phyloP scores from a whole-genome alignment of 345 rosid species.

The Dipteronia sinensis region DNA sequence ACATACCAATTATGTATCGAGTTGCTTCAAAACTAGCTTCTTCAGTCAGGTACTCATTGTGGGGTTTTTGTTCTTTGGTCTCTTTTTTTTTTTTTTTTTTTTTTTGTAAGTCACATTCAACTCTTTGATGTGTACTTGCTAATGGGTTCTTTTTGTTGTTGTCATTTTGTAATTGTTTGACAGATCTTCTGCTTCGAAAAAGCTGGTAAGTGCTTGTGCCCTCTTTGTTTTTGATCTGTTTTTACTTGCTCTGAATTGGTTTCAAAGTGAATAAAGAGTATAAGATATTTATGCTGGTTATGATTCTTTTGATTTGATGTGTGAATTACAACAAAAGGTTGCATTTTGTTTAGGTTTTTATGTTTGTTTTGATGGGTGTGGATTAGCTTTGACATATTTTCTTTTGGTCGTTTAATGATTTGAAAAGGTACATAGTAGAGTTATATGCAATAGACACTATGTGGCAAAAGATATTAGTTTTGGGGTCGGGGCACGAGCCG shows the following conservation, averaged over 20 bases:
- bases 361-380: background rate
- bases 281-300: background rate
- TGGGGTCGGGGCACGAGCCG: slow-evolving; percentile 88
- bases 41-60: slow-evolving; percentile 49
- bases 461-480: slow-evolving; percentile 82
- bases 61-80: background rate
- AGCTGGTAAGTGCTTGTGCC: slow-evolving; percentile 45
- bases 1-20: slow-evolving; percentile 48
- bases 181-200: slow-evolving; percentile 64
- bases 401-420: slow-evolving; percentile 24
- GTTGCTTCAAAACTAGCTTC: slow-evolving; percentile 64
- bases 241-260: slow-evolving; percentile 7
- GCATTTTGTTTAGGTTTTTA: background rate
- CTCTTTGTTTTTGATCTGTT: background rate
- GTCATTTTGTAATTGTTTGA: slow-evolving; percentile 4
- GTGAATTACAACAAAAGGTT: background rate
- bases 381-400: slow-evolving; percentile 12
- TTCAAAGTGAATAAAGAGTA: too few relatives aligned
- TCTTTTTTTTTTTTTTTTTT: background rate
- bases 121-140: background rate
- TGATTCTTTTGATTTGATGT: background rate
- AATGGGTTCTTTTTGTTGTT: background rate
- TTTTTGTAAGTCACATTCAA: background rate
- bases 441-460: slow-evolving; percentile 65
- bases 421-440: slow-evolving; percentile 47